These are phyloP conservation scores for Begonia masoniana DNA, from an alignment of 306 rosid species.

Conservation along the genomic window DNA sequence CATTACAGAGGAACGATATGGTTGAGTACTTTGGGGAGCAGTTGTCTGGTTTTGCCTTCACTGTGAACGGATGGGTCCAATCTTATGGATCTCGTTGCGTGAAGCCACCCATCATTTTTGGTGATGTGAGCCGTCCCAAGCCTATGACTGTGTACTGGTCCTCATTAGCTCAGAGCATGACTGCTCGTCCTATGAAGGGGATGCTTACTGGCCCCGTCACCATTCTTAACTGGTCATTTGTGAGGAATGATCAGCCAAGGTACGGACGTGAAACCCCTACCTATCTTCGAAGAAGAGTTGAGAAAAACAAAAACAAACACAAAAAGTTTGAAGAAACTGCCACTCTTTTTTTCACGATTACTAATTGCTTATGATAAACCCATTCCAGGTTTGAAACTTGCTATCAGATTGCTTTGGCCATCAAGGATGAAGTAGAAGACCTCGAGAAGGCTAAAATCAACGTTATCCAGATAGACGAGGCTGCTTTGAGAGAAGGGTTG, in stretches of 20 bases:
- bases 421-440: constrained; percentile 90
- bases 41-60: constrained; percentile 79
- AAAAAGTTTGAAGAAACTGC: neutral
- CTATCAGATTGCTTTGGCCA: constrained; percentile 89
- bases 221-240: constrained; percentile 95
- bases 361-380: constrained; percentile 9
- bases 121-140: constrained; percentile 96
- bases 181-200: constrained; percentile 83
- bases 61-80: constrained; percentile 91
- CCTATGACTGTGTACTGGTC: constrained; percentile 66
- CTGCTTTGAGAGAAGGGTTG: constrained; percentile 82
- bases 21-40: constrained; percentile 89
- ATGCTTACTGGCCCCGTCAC: constrained; percentile 98
- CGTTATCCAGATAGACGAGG: constrained; percentile 90
- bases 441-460: constrained; percentile 66
- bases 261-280: constrained; percentile 6
- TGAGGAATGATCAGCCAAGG: constrained; percentile 82
- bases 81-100: constrained; percentile 93
- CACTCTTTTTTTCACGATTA: neutral
- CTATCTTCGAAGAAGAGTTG: neutral
- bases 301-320: neutral
- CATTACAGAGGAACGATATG: constrained; percentile 83
- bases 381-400: constrained; percentile 52
- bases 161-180: constrained; percentile 32
- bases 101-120: constrained; percentile 93